phyloP scores from a whole-genome alignment of 148 eudicot genomes.

The Nepenthes gracilis region DNA sequence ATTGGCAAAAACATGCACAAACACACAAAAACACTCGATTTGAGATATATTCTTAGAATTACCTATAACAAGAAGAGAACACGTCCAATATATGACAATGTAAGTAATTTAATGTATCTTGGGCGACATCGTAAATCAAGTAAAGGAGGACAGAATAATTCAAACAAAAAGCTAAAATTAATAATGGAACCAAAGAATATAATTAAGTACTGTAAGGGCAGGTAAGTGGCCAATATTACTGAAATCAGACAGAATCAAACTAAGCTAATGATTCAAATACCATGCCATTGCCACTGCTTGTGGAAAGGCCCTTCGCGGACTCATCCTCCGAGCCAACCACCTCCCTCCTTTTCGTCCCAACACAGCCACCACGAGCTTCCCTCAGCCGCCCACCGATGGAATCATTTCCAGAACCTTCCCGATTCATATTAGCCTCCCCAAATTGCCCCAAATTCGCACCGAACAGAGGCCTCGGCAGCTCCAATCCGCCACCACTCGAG shows the following conservation, averaged over 20 bases:
- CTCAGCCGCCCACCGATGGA: slow-evolving; percentile 11
- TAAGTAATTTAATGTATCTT: no score
- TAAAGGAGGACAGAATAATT: no score
- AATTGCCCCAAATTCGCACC: slow-evolving; percentile 16
- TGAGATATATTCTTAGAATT: no score
- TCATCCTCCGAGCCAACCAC: slow-evolving; percentile 15
- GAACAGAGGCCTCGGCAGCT: slow-evolving; percentile 8
- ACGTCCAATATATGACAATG: no score
- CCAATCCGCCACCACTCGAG: not conserved
- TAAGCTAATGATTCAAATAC: slow-evolving; percentile 9
- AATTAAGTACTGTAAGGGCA: no score
- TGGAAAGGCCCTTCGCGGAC: slow-evolving; percentile 21
- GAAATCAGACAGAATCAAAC: not conserved
- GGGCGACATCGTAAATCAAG: no score
- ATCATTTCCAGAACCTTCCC: slow-evolving; percentile 15
- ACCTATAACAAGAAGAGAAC: no score
- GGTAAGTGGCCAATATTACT: no score
- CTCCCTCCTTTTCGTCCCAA: slow-evolving; percentile 28
- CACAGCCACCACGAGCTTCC: not conserved
- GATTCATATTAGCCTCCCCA: slow-evolving; percentile 8
- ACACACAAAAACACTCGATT: no score
- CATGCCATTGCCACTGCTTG: slow-evolving; percentile 33
- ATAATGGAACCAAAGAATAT: no score
- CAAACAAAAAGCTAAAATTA: no score
- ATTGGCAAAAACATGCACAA: no score